Conservation (phyloP, 148 eudicot genomes). For the Spergularia bocconei region DNA sequence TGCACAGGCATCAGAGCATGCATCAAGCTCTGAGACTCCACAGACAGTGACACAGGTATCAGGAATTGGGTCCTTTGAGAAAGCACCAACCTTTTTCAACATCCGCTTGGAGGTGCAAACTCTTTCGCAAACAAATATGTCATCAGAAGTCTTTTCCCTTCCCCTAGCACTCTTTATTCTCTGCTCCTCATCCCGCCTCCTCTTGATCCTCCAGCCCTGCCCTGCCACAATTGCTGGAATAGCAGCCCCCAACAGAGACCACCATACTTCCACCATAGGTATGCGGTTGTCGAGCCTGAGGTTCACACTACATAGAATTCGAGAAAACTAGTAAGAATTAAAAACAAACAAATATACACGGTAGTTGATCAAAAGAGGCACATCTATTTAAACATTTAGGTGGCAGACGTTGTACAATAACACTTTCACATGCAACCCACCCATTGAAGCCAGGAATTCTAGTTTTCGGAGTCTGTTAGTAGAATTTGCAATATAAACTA, state of each 20-base stretch:
- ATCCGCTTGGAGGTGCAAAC: slow-evolving; percentile 66
- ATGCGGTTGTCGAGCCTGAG: neutral
- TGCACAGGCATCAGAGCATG: slow-evolving; percentile 66
- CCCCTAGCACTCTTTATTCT: slow-evolving; percentile 53
- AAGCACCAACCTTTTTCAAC: slow-evolving; percentile 62
- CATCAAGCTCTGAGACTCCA: slow-evolving; percentile 62
- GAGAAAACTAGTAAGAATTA: neutral
- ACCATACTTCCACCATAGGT: slow-evolving; percentile 65
- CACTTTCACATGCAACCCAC: too few relatives aligned
- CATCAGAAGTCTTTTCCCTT: slow-evolving; percentile 54
- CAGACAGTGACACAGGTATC: slow-evolving; percentile 68
- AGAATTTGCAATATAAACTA: too few relatives aligned
- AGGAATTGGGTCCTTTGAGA: slow-evolving; percentile 64
- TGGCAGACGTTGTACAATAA: too few relatives aligned
- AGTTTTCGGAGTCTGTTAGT: too few relatives aligned
- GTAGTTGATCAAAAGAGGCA: too few relatives aligned
- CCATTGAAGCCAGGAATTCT: too few relatives aligned
- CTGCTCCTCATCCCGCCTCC: slow-evolving; percentile 57
- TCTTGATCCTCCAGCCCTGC: slow-evolving; percentile 53
- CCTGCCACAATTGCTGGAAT: slow-evolving; percentile 56
- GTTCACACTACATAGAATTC: neutral
- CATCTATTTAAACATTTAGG: too few relatives aligned
- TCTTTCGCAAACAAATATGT: slow-evolving; percentile 63
- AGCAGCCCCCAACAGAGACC: slow-evolving; percentile 60
- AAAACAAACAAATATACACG: too few relatives aligned